Base-by-base conservation (phyloP, 139 green algal species). In the Nannochloris sp. region DNA sequence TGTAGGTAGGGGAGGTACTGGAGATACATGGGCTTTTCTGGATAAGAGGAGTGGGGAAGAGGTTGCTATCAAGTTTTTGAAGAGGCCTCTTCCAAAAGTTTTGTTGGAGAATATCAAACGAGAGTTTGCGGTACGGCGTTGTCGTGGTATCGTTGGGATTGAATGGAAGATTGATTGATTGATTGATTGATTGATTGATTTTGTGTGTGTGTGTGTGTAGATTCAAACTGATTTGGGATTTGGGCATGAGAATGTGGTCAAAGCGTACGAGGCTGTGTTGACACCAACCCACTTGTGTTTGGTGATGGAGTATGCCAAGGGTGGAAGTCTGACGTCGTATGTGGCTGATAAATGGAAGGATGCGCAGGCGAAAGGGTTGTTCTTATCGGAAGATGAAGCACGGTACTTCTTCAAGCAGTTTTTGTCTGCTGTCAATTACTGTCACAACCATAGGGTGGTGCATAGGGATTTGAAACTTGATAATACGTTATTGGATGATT, bases 401-500 rank as follows among this genome's bases (percentile, higher is more conserved):
- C 69, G 84, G 0, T 96, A 86, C 72, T 90, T 93, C 65, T 93
- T 95, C 74, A 87, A 78, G 72, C 89, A 96, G 80, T 88, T 96
- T 56, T 66, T 96, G 2, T 80, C 61, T 5, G 87, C 88, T 0
- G 86, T 95, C n/a, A 84, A 90, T 62, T 96, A 91, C 76, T 93
- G 88, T 76, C 89, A 95, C 70, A 70, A 66, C 11, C 83, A 93
- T 67, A 79, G 79, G 25, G 88, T 96, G 28, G 89, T 87, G 0
- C 89, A 96, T 81, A 71, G 84, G 4, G 75, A 84, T 64, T 74
- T 91, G 20, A 84, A 84, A 62, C 82, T 92, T 30, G 79, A 87
- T 67, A 95, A 95, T 82, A 87, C 87, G 26, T 74, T 93, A 62
- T 77, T 95, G 61, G 79, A 89, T 69, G 16, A 11, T 33, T 73